These are phyloP conservation scores for Apophysomyces elegans DNA, from an alignment of 371 early-diverging fungal species.

Conservation along the genomic window DNA sequence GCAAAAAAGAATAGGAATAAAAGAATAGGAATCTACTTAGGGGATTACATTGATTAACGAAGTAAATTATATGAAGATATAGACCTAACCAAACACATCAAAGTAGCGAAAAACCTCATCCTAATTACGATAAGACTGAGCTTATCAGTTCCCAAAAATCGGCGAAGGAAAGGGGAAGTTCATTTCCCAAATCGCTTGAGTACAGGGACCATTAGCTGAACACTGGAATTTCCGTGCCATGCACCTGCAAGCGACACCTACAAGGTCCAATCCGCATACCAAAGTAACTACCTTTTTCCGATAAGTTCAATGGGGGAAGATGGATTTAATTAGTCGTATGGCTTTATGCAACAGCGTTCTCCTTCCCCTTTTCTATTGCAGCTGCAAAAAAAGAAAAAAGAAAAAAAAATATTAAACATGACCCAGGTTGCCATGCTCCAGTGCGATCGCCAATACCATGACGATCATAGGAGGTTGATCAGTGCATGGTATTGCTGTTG, in stretches of 20 bases:
- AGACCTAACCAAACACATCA: too few species aligned
- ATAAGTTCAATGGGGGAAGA: neutral
- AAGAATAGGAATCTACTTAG: too few species aligned
- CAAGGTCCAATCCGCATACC: neutral
- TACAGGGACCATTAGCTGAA: neutral
- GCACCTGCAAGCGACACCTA: neutral
- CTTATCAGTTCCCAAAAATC: too few species aligned
- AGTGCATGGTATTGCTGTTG: neutral
- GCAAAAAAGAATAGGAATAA: too few species aligned
- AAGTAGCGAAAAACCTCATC: too few species aligned
- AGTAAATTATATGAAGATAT: too few species aligned
- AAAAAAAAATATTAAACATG: neutral
- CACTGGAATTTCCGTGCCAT: neutral
- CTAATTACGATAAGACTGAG: too few species aligned
- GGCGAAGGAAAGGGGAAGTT: too few species aligned
- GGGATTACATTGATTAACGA: too few species aligned
- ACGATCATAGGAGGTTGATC: conserved; percentile 2
- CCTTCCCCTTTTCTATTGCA: neutral
- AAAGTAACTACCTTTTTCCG: too few species aligned
- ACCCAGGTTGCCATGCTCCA: conserved; percentile 11
- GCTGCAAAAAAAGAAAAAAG: neutral
- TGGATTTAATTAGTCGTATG: neutral
- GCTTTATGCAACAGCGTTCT: conserved; percentile 4
- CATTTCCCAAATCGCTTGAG: neutral
- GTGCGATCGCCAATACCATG: neutral